Conservation (phyloP, 208 protist species). For the Acanthamoeba lenticulata region DNA sequence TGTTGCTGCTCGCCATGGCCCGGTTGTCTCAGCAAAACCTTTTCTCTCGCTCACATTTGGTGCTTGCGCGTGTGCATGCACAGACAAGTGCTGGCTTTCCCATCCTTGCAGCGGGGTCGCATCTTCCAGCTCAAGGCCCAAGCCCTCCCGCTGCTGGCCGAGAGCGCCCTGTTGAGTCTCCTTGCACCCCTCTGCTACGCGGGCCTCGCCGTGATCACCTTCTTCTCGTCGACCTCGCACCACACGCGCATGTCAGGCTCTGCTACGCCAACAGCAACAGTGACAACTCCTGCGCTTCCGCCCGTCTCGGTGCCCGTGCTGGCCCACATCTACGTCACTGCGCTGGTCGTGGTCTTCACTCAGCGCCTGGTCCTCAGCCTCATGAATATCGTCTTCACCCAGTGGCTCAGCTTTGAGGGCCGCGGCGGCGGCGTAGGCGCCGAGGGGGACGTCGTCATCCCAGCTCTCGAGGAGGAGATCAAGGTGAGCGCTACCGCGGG, state of each 20-base stretch:
- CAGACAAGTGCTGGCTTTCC: background rate
- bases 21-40: background rate
- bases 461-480: background rate
- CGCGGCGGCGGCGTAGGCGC: conserved; percentile 27
- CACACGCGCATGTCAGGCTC: background rate
- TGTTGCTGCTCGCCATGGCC: background rate
- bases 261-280: background rate
- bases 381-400: conserved; percentile 3
- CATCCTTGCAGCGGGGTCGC: background rate
- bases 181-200: background rate
- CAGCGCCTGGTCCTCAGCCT: background rate
- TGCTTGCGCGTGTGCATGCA: no score
- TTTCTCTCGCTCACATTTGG: background rate
- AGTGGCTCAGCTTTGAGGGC: conserved; percentile 29
- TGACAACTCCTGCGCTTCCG: background rate
- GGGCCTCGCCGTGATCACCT: background rate
- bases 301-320: background rate
- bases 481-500: background rate
- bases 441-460: background rate
- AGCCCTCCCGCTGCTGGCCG: background rate
- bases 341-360: background rate
- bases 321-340: background rate
- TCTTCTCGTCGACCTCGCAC: background rate
- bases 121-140: conserved; percentile 43
- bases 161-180: background rate